Conservation (phyloP, 352 stramenopile species). For the Nothophytophthora sp. region DNA sequence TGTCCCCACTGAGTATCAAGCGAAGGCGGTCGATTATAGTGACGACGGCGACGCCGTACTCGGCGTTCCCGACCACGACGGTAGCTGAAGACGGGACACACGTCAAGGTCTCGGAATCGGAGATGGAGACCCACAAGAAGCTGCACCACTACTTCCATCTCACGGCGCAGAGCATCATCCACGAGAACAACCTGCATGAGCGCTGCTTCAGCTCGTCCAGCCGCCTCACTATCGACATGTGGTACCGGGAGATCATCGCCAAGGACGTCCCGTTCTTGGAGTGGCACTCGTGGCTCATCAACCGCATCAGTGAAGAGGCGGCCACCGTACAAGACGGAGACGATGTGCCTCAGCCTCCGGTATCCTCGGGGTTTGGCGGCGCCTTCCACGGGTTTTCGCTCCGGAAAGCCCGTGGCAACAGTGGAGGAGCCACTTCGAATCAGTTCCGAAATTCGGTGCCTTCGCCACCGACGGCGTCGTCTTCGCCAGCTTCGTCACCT, state of each 20-base stretch:
- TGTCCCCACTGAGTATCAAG: slow-evolving; percentile 18
- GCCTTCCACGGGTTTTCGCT: slow-evolving; percentile 28
- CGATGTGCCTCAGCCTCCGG: slow-evolving; percentile 2
- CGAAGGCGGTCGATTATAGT: slow-evolving; percentile 25
- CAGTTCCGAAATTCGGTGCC: slow-evolving; percentile 22
- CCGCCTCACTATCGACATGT: slow-evolving; percentile 81
- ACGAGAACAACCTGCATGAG: slow-evolving; percentile 84
- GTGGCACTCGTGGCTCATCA: slow-evolving; percentile 86
- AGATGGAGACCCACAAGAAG: slow-evolving; percentile 79
- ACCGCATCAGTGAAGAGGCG: slow-evolving; percentile 71
- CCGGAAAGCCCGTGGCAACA: slow-evolving; percentile 13
- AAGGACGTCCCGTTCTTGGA: slow-evolving; percentile 73
- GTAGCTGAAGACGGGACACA: slow-evolving; percentile 31
- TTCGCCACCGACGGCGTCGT: slow-evolving; percentile 19
- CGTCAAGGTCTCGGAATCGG: slow-evolving; percentile 48
- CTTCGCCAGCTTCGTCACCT: slow-evolving; percentile 23
- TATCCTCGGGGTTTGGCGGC: slow-evolving; percentile 8
- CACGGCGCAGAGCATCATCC: slow-evolving; percentile 84
- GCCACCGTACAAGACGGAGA: slow-evolving; percentile 46
- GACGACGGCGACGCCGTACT: slow-evolving; percentile 27
- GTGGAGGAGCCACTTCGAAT: slow-evolving; percentile 2
- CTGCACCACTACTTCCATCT: slow-evolving; percentile 89
- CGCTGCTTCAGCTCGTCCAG: slow-evolving; percentile 80
- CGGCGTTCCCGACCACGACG: slow-evolving; percentile 33
- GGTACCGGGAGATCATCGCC: slow-evolving; percentile 78